Evolutionary conservation across 257 asterid genomes (phyloP).

Genomic region (Salvia rosmarinus): DNA sequence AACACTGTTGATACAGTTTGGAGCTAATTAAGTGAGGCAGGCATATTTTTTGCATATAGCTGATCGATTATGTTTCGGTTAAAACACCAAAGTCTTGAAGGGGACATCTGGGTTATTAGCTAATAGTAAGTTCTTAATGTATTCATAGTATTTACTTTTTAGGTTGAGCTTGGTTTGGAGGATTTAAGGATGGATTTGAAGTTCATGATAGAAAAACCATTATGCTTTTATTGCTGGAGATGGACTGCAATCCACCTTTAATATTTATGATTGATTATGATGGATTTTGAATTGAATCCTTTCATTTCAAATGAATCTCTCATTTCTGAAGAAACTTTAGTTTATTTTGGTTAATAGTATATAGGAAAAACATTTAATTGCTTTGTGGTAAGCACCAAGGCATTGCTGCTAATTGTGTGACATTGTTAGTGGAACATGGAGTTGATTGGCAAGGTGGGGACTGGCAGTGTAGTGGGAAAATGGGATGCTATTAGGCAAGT

Average conservation of each 20-base stretch:
- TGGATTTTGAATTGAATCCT: neutral
- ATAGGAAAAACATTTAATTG: neutral
- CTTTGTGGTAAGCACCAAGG: neutral
- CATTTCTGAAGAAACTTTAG: neutral
- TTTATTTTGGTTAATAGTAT: neutral
- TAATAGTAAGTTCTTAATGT: neutral
- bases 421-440: neutral
- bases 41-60: neutral
- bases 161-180: neutral
- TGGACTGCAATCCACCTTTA: neutral
- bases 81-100: neutral
- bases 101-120: neutral
- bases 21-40: conserved; percentile 22
- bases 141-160: neutral
- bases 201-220: neutral
- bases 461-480: neutral
- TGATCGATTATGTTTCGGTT: neutral
- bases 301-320: neutral
- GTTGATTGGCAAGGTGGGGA: neutral
- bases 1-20: conserved; percentile 2
- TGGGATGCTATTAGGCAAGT: conserved; percentile 5
- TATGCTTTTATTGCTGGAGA: neutral
- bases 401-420: neutral
- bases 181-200: neutral
- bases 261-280: neutral